Percentiles rank a stretch among this genome's conserved stretches.
Conservation (phyloP, 2,329 filamentous ascomycete species). For the Didymella arachidicola region DNA sequence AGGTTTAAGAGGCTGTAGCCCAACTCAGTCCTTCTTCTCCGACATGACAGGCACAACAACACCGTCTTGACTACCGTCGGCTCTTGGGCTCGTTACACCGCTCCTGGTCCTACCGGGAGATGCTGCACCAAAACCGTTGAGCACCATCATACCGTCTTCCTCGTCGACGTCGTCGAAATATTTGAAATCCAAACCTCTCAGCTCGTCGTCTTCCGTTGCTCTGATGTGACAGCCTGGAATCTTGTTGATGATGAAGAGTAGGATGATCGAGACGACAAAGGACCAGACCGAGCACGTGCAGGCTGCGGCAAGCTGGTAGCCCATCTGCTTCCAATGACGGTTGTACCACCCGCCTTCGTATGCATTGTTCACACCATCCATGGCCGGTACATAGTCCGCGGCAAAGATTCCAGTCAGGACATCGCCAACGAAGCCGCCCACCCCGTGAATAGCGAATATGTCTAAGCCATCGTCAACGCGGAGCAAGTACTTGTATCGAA, state of each 20-base stretch:
- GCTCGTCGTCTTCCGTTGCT: conserved; percentile 63
- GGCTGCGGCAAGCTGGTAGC: conserved; percentile 66
- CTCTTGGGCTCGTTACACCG: conserved; percentile 22
- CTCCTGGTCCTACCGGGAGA: conserved; percentile 21
- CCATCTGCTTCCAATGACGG: conserved; percentile 63
- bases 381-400: conserved; percentile 56
- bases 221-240: conserved; percentile 66
- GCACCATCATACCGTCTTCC: conserved; percentile 33
- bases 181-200: conserved; percentile 62
- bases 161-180: conserved; percentile 53
- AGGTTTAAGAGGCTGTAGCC: background rate
- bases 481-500: conserved; percentile 59
- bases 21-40: conserved; percentile 32
- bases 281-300: conserved; percentile 63
- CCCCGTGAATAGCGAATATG: conserved; percentile 67
- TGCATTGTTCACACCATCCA: conserved; percentile 60
- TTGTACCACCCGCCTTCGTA: conserved; percentile 62
- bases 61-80: conserved; percentile 32
- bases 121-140: conserved; percentile 29
- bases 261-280: conserved; percentile 60
- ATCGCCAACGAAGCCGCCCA: conserved; percentile 66
- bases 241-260: conserved; percentile 64
- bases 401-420: conserved; percentile 67
- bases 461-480: conserved; percentile 66
- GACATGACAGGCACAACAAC: conserved; percentile 24